These are phyloP conservation scores for Lactarius quietus DNA, from an alignment of 768 basidiomycete genomes.

Conservation along the genomic window DNA sequence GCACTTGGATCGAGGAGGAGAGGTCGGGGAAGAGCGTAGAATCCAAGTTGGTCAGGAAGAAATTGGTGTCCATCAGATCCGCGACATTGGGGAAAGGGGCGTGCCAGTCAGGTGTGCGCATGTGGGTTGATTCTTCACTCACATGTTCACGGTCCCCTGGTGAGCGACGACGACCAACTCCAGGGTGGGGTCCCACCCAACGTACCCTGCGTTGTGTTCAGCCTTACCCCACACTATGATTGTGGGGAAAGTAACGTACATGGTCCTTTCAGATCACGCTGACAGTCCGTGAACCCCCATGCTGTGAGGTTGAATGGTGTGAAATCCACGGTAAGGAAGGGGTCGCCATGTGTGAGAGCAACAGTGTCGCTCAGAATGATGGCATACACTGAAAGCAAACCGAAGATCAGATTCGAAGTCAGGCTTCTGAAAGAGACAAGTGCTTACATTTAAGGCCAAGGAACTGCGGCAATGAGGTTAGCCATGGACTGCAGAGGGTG, in stretches of 20 bases:
- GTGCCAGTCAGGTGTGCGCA: neutral
- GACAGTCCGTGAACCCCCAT: too few relatives aligned
- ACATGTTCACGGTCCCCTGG: constrained; percentile 56
- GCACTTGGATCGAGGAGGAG: constrained; percentile 41
- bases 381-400: too few relatives aligned
- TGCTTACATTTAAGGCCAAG: too few relatives aligned
- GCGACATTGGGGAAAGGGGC: constrained; percentile 27
- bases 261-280: too few relatives aligned
- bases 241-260: constrained; percentile 4
- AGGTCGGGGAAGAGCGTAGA: constrained; percentile 54
- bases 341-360: too few relatives aligned
- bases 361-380: too few relatives aligned
- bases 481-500: too few relatives aligned
- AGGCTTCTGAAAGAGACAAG: too few relatives aligned
- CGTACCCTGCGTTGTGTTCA: constrained; percentile 41
- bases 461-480: too few relatives aligned
- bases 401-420: too few relatives aligned
- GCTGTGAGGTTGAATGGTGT: too few relatives aligned
- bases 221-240: constrained; percentile 31
- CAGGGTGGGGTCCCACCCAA: constrained; percentile 52
- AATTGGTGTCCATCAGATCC: constrained; percentile 47
- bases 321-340: too few relatives aligned
- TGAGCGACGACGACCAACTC: constrained; percentile 57
- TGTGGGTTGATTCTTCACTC: constrained; percentile 21
- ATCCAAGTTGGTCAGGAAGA: constrained; percentile 40